Base-by-base conservation (phyloP, 2,329 filamentous ascomycete species). In the Graphiopsis chlorocephala region DNA sequence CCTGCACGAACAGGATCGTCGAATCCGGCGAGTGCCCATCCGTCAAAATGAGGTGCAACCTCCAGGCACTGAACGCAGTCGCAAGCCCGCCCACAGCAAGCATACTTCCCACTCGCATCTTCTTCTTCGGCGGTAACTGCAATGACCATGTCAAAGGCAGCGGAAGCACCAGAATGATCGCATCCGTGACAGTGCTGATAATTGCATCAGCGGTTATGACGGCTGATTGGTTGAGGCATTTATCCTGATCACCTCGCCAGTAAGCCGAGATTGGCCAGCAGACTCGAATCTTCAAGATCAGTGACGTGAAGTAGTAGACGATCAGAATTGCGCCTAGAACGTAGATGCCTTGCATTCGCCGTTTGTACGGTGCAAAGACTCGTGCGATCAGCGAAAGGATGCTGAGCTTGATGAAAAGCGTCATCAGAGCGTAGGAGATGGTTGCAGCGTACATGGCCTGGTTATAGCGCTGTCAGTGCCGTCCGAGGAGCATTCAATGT, bases 231-330 rank as follows among this genome's bases (percentile, higher is more conserved):
- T 61, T 23, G 28, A 61, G n/a, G 29, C 58, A 61, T 33, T 61
- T 61, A 2, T 31, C 26, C 28, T 25, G 47, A 2, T 61, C 26
- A 5, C 42, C 25, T 20, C 28, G 23, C 58, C 58, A 61, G 38
- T 61, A 61, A 20, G 58, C 58, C n/a, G 58, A 61, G 45, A 61
- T 47, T 12, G 58, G 58, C 42, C n/a, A n/a, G 42, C 58, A 61
- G 42, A 61, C 28, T 14, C 58, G 58, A 23, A 61, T 35, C n/a
- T 61, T 61, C 25, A 61, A 17, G 26, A 61, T 50, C 42, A 48
- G n/a, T 5, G 42, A 33, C 17, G 29, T 26, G n/a, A 50, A 7
- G 26, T 61, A 61, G 58, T 61, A 61, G 17, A 26, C 29, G n/a
- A 50, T 26, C 28, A 61, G 20, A 28, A 61, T n/a, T 17, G n/a